Evolutionary conservation across 148 eudicot species (phyloP).

Genomic region (Nepenthes gracilis): DNA sequence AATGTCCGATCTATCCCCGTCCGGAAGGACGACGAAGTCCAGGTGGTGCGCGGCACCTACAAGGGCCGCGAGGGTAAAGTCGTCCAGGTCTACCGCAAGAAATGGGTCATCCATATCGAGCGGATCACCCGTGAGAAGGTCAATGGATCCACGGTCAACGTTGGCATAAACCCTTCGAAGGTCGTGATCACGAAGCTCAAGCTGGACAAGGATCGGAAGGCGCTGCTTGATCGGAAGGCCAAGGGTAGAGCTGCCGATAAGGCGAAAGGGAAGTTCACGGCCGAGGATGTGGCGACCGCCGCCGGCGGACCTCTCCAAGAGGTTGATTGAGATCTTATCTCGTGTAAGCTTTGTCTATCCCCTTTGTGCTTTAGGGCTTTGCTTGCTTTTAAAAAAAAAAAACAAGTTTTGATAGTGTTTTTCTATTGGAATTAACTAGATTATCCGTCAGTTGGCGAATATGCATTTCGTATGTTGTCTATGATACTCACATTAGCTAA

Average conservation of each 20-base stretch:
- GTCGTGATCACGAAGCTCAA: conserved; percentile 46
- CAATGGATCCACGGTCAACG: conserved; percentile 63
- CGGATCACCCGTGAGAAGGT: conserved; percentile 67
- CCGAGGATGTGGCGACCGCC: conserved; percentile 14
- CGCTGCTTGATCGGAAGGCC: conserved; percentile 52
- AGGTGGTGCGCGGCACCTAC: conserved; percentile 56
- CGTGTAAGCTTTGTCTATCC: too few relatives aligned
- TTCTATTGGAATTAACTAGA: too few relatives aligned
- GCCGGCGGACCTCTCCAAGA: too few relatives aligned
- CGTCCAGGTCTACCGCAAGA: conserved; percentile 59
- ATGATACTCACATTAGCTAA: too few relatives aligned
- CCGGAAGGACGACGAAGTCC: conserved; percentile 71
- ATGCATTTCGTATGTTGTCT: too few relatives aligned
- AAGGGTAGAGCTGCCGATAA: conserved; percentile 63
- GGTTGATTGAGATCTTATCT: too few relatives aligned
- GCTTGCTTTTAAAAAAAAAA: too few relatives aligned
- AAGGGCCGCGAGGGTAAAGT: conserved; percentile 73
- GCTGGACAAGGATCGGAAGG: conserved; percentile 60
- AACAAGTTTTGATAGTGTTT: too few relatives aligned
- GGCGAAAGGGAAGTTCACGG: conserved; percentile 63
- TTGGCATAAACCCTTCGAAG: conserved; percentile 52
- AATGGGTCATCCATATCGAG: conserved; percentile 71
- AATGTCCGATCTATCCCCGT: conserved; percentile 60
- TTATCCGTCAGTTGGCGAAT: too few relatives aligned
- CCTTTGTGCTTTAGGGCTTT: too few relatives aligned